phyloP scores from a whole-genome alignment of 257 asterid species.

The Solanum ossicruentum region DNA sequence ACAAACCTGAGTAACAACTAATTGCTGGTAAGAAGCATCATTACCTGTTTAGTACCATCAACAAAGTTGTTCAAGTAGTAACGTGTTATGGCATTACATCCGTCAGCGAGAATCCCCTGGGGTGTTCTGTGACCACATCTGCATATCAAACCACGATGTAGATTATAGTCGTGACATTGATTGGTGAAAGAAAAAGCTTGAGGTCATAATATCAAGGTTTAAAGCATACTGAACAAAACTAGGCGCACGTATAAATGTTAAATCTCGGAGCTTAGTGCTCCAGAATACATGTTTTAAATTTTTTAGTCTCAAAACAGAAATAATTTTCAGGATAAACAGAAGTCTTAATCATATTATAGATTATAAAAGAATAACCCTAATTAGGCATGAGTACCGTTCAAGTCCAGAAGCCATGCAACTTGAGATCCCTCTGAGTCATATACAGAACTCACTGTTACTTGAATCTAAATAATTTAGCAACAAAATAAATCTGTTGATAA shows the following conservation, averaged over 20 bases:
- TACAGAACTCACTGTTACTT: background rate
- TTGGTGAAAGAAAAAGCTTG: background rate
- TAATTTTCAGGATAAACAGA: background rate
- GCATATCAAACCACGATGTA: constrained; percentile 3
- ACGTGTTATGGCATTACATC: constrained; percentile 62
- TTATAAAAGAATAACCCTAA: background rate
- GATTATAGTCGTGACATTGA: background rate
- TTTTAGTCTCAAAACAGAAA: background rate
- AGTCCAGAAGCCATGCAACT: background rate
- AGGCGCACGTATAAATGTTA: background rate
- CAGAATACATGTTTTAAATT: background rate
- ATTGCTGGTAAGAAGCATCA: constrained; percentile 9
- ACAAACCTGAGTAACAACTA: background rate
- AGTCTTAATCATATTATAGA: background rate
- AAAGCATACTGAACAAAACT: background rate
- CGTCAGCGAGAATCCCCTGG: constrained; percentile 60
- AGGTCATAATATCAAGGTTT: background rate
- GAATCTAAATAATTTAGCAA: background rate
- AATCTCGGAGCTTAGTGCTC: background rate
- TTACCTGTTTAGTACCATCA: constrained; percentile 92
- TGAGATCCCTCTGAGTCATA: background rate
- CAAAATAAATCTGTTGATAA: background rate
- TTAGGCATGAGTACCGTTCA: background rate
- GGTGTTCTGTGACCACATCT: constrained; percentile 77
- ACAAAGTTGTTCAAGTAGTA: constrained; percentile 85